Conservation (phyloP, 495 filamentous ascomycete species). For the Cetradonia linearis region DNA sequence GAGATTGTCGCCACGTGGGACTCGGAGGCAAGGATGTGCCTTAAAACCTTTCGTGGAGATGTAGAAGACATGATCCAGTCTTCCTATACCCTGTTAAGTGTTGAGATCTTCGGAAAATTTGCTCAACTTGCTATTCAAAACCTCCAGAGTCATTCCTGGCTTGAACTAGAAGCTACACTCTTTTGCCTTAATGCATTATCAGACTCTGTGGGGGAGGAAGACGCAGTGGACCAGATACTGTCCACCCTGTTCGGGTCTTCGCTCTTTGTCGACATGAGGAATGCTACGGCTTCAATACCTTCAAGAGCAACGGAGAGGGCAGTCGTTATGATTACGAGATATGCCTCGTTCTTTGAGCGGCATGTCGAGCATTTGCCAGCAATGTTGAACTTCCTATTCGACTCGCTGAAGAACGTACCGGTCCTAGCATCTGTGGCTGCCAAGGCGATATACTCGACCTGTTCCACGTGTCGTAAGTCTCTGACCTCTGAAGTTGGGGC, state of each 20-base stretch:
- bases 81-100: slow-evolving; percentile 60
- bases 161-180: slow-evolving; percentile 66
- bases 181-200: slow-evolving; percentile 70
- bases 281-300: slow-evolving; percentile 43
- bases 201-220: slow-evolving; percentile 61
- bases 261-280: slow-evolving; percentile 44
- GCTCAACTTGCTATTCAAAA: slow-evolving; percentile 51
- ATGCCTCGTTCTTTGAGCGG: slow-evolving; percentile 71
- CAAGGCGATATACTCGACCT: slow-evolving; percentile 67
- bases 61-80: slow-evolving; percentile 71
- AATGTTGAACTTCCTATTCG: slow-evolving; percentile 74
- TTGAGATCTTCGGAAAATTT: slow-evolving; percentile 58
- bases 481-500: slow-evolving; percentile 60
- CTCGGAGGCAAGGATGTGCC: slow-evolving; percentile 58
- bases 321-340: slow-evolving; percentile 65
- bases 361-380: slow-evolving; percentile 59
- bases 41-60: slow-evolving; percentile 69
- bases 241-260: slow-evolving; percentile 62
- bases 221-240: slow-evolving; percentile 55
- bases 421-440: slow-evolving; percentile 63
- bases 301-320: slow-evolving; percentile 66
- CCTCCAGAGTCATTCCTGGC: slow-evolving; percentile 53
- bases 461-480: slow-evolving; percentile 63
- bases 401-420: slow-evolving; percentile 55
- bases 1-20: slow-evolving; percentile 49